phyloP scores from a whole-genome alignment of 306 rosid genomes.

The Mimosa pudica region DNA sequence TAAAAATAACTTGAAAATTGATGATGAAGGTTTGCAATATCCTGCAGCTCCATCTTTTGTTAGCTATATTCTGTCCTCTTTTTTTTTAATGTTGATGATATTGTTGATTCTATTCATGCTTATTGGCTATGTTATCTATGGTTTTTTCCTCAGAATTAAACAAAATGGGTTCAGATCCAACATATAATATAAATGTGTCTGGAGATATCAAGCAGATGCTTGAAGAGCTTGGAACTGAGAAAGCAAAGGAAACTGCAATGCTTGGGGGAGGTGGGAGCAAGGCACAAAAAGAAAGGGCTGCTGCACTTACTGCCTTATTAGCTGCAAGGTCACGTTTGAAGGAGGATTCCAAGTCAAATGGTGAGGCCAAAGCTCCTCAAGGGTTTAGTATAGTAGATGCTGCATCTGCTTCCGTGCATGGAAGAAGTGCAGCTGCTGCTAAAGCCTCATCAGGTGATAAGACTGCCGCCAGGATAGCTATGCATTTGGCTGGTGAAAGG shows the following conservation, averaged over 20 bases:
- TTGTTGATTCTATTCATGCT: conserved; percentile 16
- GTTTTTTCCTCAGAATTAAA: conserved; percentile 59
- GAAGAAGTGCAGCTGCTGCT: conserved; percentile 97
- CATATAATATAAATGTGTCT: conserved; percentile 78
- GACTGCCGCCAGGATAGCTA: conserved; percentile 95
- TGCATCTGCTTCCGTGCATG: conserved; percentile 99
- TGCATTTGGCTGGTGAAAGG: conserved; percentile 96
- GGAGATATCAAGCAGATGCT: conserved; percentile 97
- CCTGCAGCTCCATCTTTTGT: conserved; percentile 34
- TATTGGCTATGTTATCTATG: conserved; percentile 27
- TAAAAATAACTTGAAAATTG: conserved; percentile 73
- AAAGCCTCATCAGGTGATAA: conserved; percentile 86
- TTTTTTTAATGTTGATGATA: conserved; percentile 20
- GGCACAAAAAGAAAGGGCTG: conserved; percentile 96
- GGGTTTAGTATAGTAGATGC: conserved; percentile 95
- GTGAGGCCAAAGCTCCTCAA: conserved; percentile 58
- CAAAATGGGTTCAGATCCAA: conserved; percentile 71
- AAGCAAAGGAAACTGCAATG: conserved; percentile 86
- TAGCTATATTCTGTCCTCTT: conserved; percentile 3
- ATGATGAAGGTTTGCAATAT: conserved; percentile 75
- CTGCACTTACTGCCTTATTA: conserved; percentile 86
- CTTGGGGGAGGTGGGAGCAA: conserved; percentile 99
- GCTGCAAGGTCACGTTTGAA: conserved; percentile 79
- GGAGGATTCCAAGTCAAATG: conserved; percentile 74
- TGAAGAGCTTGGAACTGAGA: conserved; percentile 90